Base-by-base conservation (phyloP, 2,329 filamentous ascomycete genomes). In the Beauveria caledonica region DNA sequence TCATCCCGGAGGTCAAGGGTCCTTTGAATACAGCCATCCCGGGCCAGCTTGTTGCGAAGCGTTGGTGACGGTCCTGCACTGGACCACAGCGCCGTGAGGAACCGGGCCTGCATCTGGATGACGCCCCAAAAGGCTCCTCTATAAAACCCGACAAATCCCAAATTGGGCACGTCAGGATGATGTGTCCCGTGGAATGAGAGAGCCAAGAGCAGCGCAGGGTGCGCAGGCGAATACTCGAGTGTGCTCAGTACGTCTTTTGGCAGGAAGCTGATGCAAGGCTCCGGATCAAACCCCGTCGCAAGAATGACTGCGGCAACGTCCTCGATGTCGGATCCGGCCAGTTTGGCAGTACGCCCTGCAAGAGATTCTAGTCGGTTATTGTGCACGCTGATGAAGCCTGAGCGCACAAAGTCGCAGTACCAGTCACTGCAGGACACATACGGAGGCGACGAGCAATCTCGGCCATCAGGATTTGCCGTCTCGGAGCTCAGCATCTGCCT, bases 121-220 rank as follows among this genome's bases (percentile, higher is more conserved):
- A 92, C 85, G 1, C 88, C 88, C 90, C 90, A 95, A 70, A 90
- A 94, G 0, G 90, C 89, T 0, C 88, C 88, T 63, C 90, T 82
- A 68, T 95, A 95, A 72, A 92, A 91, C 0, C 90, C 90, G 1
- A 94, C 86, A 66, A 94, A 92, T 0, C 88, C 89, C 0, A 94
- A 74, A 6, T 81, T 82, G 0, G 86, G 81, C 0, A 92, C 71
- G 0, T 77, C 74, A 0, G 81, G 79, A 61, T 86, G 83, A 60
- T 86, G 77, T 0, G 86, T 86, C 1, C 82, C 83, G 64, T 89
- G 86, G 54, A 87, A 86, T 23, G 87, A 84, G 0, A 94, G 76
- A 0, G 87, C 81, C 1, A 90, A 70, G 0, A 86, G 85, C n/a
- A 86, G 78, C 53, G 80, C 79, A 17, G 75, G 70, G 62, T 84